phyloP scores from a whole-genome alignment of 148 eudicot species.

The Fagopyrum tataricum region DNA sequence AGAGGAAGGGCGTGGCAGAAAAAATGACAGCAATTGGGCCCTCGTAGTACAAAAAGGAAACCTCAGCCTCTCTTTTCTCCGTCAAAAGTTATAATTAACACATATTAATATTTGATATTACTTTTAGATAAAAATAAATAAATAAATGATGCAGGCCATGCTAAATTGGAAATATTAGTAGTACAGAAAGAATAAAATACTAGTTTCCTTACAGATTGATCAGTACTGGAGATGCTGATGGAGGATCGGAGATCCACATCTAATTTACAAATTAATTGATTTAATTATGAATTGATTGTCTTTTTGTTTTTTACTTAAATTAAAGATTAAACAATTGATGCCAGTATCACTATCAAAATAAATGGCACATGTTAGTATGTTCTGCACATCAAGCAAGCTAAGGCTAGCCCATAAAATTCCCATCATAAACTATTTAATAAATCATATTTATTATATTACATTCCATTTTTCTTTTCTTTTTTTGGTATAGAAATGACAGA shows the following conservation, averaged over 20 bases:
- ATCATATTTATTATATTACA: neutral
- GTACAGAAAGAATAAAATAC: neutral
- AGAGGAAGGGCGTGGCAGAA: too few species aligned
- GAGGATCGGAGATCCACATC: neutral
- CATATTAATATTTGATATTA: too few species aligned
- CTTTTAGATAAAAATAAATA: too few species aligned
- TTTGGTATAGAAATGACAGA: neutral
- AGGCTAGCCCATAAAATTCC: neutral
- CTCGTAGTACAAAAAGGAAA: neutral
- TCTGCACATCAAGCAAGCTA: neutral
- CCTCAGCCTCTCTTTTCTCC: neutral
- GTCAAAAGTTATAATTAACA: neutral
- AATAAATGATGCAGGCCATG: too few species aligned
- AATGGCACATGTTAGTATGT: neutral
- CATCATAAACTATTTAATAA: neutral
- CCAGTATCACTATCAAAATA: neutral
- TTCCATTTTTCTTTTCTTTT: neutral
- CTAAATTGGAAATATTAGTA: too few species aligned
- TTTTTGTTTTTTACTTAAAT: neutral
- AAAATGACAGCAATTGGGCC: neutral
- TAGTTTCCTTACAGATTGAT: neutral
- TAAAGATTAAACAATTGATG: neutral
- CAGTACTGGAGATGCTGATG: slow-evolving; percentile 2
- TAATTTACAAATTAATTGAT: neutral
- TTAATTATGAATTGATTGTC: too few species aligned